Conservation (phyloP, 169 alveolate genomes). For the Theileria annulata region DNA sequence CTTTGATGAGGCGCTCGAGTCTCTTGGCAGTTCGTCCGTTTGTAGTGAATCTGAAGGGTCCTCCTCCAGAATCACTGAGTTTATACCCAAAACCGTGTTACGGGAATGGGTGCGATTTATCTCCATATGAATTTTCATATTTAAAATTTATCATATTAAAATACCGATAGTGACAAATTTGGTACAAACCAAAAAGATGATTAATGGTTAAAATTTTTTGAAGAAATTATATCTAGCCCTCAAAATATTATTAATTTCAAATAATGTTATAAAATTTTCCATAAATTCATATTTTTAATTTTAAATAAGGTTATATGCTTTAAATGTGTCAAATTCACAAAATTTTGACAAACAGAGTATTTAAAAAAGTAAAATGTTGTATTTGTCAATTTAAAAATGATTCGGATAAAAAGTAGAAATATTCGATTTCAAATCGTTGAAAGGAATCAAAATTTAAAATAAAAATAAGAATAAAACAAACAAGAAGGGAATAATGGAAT, state of each 20-base stretch:
- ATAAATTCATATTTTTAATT: no score
- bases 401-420: not conserved
- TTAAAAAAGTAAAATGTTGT: not conserved
- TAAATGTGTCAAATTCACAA: constrained; percentile 2
- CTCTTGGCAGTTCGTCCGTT: not conserved
- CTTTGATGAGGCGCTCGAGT: not conserved
- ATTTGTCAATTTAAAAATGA: not conserved
- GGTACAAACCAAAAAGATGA: not conserved
- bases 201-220: no score
- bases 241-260: no score
- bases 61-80: constrained; percentile 30
- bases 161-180: not conserved
- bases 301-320: not conserved
- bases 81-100: constrained; percentile 26
- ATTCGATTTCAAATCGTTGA: not conserved
- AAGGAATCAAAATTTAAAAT: constrained; percentile 1
- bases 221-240: no score
- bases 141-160: not conserved
- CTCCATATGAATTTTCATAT: not conserved
- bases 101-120: constrained; percentile 17
- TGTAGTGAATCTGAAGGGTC: constrained; percentile 16
- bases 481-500: not conserved
- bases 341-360: not conserved
- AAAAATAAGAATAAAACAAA: not conserved
- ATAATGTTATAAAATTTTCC: no score